These are phyloP conservation scores for Pleurotus salmoneostramineus DNA, from an alignment of 768 basidiomycete genomes.

Conservation along the genomic window DNA sequence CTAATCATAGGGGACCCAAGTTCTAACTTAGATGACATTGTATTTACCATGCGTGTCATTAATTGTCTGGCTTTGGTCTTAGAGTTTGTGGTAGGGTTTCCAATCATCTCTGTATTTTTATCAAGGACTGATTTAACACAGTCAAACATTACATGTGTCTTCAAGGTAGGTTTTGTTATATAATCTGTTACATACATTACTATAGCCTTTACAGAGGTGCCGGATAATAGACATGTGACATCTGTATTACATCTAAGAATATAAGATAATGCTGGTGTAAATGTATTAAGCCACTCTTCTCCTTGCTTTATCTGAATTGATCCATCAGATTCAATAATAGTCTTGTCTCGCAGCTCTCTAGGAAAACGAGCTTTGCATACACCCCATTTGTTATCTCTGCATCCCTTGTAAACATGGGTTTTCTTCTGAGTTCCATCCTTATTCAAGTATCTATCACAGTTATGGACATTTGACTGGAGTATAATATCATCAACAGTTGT, in stretches of 20 bases:
- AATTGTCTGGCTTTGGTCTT: constrained; percentile 22
- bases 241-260: constrained; percentile 31
- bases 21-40: constrained; percentile 28
- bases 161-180: constrained; percentile 26
- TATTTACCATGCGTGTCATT: constrained; percentile 32
- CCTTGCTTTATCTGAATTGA: not conserved
- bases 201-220: constrained; percentile 26
- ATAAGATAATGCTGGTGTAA: not conserved
- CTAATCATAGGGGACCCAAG: constrained; percentile 29
- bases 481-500: not conserved
- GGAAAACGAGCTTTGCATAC: constrained; percentile 31
- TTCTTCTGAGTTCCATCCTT: constrained; percentile 1
- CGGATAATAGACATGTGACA: constrained; percentile 25
- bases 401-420: constrained; percentile 12
- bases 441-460: not conserved
- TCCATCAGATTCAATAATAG: not conserved
- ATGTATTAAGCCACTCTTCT: constrained; percentile 5
- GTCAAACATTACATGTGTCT: constrained; percentile 33
- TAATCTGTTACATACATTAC: constrained; percentile 18
- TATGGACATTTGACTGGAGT: constrained; percentile 2
- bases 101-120: constrained; percentile 18
- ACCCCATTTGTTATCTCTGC: constrained; percentile 22
- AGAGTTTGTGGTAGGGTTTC: constrained; percentile 4
- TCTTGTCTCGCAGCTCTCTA: too few species aligned
- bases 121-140: constrained; percentile 20